Base-by-base conservation (phyloP, 225 moss, liverwort and hornwort species). In the Pleurozium schreberi region DNA sequence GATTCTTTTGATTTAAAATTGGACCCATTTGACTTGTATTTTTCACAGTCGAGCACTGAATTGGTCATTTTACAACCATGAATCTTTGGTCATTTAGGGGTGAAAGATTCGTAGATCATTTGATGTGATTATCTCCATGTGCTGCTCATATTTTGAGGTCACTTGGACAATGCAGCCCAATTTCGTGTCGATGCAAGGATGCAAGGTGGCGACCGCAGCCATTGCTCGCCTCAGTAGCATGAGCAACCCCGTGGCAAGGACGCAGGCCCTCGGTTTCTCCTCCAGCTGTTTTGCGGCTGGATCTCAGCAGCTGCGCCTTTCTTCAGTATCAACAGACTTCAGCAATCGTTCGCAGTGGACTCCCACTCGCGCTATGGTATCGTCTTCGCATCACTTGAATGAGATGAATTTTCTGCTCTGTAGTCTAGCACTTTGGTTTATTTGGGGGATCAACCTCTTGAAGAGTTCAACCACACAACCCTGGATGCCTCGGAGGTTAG, bases 141-240 rank as follows among this genome's bases (percentile, higher is more conserved):
- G 71, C 65, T 86, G 55, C 83, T 83, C 79, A 65, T 18, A 69
- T 43, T 92, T 81, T 68, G 40, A 85, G 25, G 18, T 42, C 18
- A 47, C 23, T 21, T 90, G 38, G 76, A 70, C 27, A 59, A 83
- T 85, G 89, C 92, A 97, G 96, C 73, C 94, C 91, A 97, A 89
- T 84, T 79, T 98, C 59, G 69, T 94, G 90, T 91, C 94, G 30
- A 65, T 93, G 70, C 94, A 94, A 61, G 90, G 94, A 86, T 96
- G 90, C 86, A 91, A 80, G 84, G 58, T 93, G 91, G 92, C 91
- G 10, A 90, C 89, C 34, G 81, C 92, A 45, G 90, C 94, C 21
- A 81, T 90, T 83, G 87, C 90, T 52, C 84, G 90, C 82, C 83
- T 93, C 62, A 74, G 88, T 40, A 87, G 88, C 86, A 86, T 85